Conservation (phyloP, 768 basidiomycete species). For the Symmetrospora coprosmae region DNA sequence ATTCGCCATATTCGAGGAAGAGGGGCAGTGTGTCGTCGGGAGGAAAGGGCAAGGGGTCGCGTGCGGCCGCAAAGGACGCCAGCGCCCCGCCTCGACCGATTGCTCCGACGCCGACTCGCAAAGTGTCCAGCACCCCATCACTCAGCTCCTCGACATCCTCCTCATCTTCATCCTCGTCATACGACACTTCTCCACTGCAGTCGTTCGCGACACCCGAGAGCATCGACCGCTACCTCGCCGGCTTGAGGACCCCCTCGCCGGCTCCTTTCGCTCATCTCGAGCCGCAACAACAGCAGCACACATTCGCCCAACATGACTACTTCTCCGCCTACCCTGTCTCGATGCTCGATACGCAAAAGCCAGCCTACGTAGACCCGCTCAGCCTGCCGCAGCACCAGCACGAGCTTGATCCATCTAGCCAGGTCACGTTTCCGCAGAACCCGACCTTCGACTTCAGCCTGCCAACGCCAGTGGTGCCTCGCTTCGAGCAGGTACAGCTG, state of each 20-base stretch:
- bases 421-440: too few relatives aligned
- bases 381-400: too few relatives aligned
- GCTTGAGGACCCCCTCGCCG: too few relatives aligned
- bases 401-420: too few relatives aligned
- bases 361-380: too few relatives aligned
- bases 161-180: background rate
- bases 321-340: background rate
- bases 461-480: too few relatives aligned
- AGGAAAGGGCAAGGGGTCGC: background rate
- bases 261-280: background rate
- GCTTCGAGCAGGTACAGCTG: too few relatives aligned
- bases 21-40: background rate
- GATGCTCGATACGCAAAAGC: too few relatives aligned
- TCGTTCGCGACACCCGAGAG: too few relatives aligned
- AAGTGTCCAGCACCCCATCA: conserved; percentile 1
- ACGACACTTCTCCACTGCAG: background rate
- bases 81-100: background rate
- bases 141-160: conserved; percentile 11
- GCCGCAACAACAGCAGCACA: background rate
- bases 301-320: background rate
- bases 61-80: background rate
- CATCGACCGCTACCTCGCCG: too few relatives aligned
- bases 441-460: too few relatives aligned
- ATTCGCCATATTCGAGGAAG: background rate
- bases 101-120: background rate